Evolutionary conservation across 75 land plant species (phyloP).

Genomic region (Selaginella tamariscina): DNA sequence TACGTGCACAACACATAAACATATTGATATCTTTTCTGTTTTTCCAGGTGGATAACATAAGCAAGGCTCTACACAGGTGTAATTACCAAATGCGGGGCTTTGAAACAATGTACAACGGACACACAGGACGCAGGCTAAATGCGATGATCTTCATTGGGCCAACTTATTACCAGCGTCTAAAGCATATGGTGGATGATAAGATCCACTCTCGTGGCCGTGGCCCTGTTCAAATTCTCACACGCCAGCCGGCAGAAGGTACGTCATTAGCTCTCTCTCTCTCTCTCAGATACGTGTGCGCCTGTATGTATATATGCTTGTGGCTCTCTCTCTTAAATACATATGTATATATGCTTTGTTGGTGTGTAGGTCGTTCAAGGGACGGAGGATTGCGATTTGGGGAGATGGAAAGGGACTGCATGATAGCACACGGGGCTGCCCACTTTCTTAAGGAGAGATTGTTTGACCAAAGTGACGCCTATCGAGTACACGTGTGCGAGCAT

Average conservation of each 20-base stretch:
- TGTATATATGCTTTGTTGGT: too few species aligned
- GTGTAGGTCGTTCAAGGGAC: slow-evolving; percentile 90
- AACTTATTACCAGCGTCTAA: slow-evolving; percentile 90
- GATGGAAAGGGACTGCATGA: slow-evolving; percentile 99
- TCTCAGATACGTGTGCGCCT: too few species aligned
- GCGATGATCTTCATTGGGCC: slow-evolving; percentile 98
- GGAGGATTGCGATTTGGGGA: slow-evolving; percentile 99
- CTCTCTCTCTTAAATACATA: too few species aligned
- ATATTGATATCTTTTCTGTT: slow-evolving; percentile 1
- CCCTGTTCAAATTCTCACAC: slow-evolving; percentile 93
- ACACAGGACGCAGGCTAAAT: slow-evolving; percentile 69
- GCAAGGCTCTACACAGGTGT: slow-evolving; percentile 96
- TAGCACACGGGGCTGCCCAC: slow-evolving; percentile 97
- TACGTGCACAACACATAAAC: background rate
- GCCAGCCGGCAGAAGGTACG: slow-evolving; percentile 99
- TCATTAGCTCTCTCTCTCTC: too few species aligned
- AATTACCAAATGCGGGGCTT: slow-evolving; percentile 99
- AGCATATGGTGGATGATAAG: slow-evolving; percentile 99
- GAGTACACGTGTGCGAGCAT: slow-evolving; percentile 90
- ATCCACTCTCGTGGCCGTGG: slow-evolving; percentile 98
- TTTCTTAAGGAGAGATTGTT: slow-evolving; percentile 92
- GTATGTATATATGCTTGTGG: too few species aligned
- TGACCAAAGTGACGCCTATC: slow-evolving; percentile 98
- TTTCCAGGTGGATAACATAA: slow-evolving; percentile 83
- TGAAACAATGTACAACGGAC: slow-evolving; percentile 99